These are phyloP conservation scores for Elongisporangium anandrum DNA, from an alignment of 352 stramenopile genomes.

Conservation along the genomic window DNA sequence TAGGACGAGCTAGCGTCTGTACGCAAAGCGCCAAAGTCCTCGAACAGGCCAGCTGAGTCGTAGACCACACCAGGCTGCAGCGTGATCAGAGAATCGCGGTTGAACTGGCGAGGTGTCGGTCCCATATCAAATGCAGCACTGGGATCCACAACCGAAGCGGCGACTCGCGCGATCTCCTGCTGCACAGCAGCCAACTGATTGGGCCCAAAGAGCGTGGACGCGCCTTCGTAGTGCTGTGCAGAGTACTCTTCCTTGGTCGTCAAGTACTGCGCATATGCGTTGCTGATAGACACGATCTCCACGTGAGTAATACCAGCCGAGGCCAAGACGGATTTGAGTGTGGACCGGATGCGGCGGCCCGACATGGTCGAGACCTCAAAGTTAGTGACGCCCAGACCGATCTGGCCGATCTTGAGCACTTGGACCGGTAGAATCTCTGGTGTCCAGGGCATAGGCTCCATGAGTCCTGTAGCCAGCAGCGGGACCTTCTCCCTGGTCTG, in stretches of 20 bases:
- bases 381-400: constrained; percentile 41
- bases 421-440: constrained; percentile 52
- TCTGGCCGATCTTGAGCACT: constrained; percentile 44
- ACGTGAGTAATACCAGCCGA: constrained; percentile 29
- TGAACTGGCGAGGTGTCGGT: constrained; percentile 29
- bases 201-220: constrained; percentile 65
- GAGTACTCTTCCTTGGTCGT: constrained; percentile 62
- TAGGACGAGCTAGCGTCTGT: constrained; percentile 21
- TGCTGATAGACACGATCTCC: constrained; percentile 43
- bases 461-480: constrained; percentile 31
- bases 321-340: constrained; percentile 19
- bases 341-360: constrained; percentile 36
- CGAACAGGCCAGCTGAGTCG: constrained; percentile 16
- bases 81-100: constrained; percentile 24
- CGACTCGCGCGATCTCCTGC: constrained; percentile 40
- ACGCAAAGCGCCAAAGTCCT: constrained; percentile 21
- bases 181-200: constrained; percentile 58
- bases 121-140: constrained; percentile 21
- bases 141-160: constrained; percentile 18
- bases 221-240: constrained; percentile 67
- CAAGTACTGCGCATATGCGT: constrained; percentile 62
- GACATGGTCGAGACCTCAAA: constrained; percentile 68
- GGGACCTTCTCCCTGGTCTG: constrained; percentile 36
- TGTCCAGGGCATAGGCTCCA: constrained; percentile 33
- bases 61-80: constrained; percentile 31